A percentile compares a stretch with the other conserved stretches of the same genome.
These are phyloP conservation scores for Pythium biforme DNA, from an alignment of 352 stramenopile genomes.

Conservation along the genomic window DNA sequence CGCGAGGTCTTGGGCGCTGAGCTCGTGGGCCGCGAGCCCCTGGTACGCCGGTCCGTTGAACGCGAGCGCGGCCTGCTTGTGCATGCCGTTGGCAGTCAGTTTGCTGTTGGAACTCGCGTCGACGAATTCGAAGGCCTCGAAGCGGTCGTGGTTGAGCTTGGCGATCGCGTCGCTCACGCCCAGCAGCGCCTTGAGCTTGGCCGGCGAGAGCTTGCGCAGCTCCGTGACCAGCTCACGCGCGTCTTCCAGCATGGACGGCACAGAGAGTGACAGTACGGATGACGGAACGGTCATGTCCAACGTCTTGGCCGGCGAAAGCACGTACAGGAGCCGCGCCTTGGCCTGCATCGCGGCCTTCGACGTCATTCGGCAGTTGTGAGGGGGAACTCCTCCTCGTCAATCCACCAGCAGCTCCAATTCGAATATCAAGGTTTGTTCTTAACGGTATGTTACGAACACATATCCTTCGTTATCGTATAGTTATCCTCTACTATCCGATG, in stretches of 20 bases:
- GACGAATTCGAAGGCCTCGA: conserved; percentile 57
- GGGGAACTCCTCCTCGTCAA: too few relatives aligned
- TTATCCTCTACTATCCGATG: conserved; percentile 23
- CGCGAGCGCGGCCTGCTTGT: conserved; percentile 71
- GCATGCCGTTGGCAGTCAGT: conserved; percentile 30
- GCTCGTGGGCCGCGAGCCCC: conserved; percentile 61
- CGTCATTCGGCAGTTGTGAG: too few relatives aligned
- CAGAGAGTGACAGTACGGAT: conserved; percentile 31
- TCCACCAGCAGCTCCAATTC: neutral
- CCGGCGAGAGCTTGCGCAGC: conserved; percentile 57
- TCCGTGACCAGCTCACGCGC: conserved; percentile 54
- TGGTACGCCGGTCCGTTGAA: conserved; percentile 87
- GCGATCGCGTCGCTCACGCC: conserved; percentile 81
- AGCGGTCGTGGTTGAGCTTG: conserved; percentile 86
- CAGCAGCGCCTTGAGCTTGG: conserved; percentile 80
- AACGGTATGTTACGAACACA: conserved; percentile 12
- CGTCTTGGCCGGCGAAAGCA: conserved; percentile 91
- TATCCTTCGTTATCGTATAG: conserved; percentile 10
- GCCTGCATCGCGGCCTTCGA: neutral
- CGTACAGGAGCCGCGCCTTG: conserved; percentile 52
- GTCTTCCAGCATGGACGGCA: conserved; percentile 58
- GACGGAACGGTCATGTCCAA: conserved; percentile 55
- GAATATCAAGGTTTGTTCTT: neutral
- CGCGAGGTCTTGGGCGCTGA: conserved; percentile 63
- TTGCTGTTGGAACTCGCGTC: conserved; percentile 18